Percentiles rank a stretch among this genome's conserved stretches.
Evolutionary conservation across 306 rosid genomes (phyloP).

Genomic region (Ormosia semicastrata): DNA sequence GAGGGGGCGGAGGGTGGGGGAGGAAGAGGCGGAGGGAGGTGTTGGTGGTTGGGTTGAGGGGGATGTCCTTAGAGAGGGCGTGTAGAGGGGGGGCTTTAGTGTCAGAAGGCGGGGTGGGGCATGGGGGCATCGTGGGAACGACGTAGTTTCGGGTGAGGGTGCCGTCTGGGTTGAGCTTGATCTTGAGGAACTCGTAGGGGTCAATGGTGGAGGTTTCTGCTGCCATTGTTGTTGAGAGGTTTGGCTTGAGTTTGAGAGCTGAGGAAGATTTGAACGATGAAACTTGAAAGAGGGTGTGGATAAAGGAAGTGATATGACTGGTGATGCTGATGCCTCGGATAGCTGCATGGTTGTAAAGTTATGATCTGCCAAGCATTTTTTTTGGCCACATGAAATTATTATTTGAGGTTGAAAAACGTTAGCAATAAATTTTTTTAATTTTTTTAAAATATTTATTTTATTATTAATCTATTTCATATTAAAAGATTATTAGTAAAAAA

Average conservation of each 20-base stretch:
- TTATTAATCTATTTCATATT: too few species aligned
- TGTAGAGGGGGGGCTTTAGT: not conserved
- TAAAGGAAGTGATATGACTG: too few species aligned
- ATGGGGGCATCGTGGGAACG: constrained; percentile 30
- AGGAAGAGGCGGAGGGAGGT: constrained; percentile 69
- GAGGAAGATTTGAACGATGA: too few species aligned
- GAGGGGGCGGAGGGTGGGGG: constrained; percentile 33
- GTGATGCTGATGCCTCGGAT: too few species aligned
- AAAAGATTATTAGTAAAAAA: too few species aligned
- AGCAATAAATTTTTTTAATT: too few species aligned
- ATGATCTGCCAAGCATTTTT: too few species aligned
- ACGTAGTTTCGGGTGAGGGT: constrained; percentile 44
- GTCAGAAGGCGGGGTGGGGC: not conserved
- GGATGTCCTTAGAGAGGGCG: constrained; percentile 54
- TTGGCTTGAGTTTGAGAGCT: not conserved
- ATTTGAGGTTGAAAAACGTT: too few species aligned
- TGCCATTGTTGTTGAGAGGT: constrained; percentile 33
- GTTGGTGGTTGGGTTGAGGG: constrained; percentile 42
- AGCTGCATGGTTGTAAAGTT: too few species aligned
- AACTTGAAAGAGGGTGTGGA: too few species aligned
- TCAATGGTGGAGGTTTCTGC: constrained; percentile 31
- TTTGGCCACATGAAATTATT: too few species aligned
- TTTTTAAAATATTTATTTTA: too few species aligned
- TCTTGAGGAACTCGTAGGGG: constrained; percentile 45
- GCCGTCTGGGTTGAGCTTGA: constrained; percentile 61